Conservation (phyloP, 2,329 filamentous ascomycete species). For the Epichloe brachyelytri region DNA sequence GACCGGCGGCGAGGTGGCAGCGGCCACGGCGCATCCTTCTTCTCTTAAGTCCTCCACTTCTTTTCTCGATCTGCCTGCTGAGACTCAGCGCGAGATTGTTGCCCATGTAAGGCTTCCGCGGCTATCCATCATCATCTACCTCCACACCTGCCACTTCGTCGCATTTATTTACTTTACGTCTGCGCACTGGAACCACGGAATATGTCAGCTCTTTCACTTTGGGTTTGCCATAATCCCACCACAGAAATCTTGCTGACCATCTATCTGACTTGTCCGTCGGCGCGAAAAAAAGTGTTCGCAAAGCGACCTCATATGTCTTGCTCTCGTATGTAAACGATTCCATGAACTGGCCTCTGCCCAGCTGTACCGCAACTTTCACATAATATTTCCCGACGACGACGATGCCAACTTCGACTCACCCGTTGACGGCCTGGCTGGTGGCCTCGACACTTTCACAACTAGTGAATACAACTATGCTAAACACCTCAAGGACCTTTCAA, state of each 20-base stretch:
- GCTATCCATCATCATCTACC: not conserved
- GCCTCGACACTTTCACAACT: constrained; percentile 48
- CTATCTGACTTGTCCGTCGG: not conserved
- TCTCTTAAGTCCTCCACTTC: constrained; percentile 11
- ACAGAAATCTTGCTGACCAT: not conserved
- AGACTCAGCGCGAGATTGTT: constrained; percentile 36
- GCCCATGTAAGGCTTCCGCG: constrained; percentile 25
- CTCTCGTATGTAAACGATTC: constrained; percentile 45
- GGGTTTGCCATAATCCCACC: too few relatives aligned
- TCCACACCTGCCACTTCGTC: not conserved
- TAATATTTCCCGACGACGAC: constrained; percentile 49
- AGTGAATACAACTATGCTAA: constrained; percentile 52
- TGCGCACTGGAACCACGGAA: too few relatives aligned
- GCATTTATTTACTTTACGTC: too few relatives aligned
- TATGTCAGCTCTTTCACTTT: too few relatives aligned
- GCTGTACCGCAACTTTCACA: constrained; percentile 47
- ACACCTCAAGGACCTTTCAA: constrained; percentile 40
- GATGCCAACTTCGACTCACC: constrained; percentile 36
- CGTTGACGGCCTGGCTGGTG: constrained; percentile 44
- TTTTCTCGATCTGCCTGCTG: constrained; percentile 32
- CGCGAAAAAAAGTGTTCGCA: constrained; percentile 30
- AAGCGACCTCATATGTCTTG: constrained; percentile 41
- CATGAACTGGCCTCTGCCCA: constrained; percentile 43
- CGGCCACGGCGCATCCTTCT: not conserved
- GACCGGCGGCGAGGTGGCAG: too few relatives aligned